Conservation (phyloP, 2,329 filamentous ascomycete genomes). For the Bisporella sp. region DNA sequence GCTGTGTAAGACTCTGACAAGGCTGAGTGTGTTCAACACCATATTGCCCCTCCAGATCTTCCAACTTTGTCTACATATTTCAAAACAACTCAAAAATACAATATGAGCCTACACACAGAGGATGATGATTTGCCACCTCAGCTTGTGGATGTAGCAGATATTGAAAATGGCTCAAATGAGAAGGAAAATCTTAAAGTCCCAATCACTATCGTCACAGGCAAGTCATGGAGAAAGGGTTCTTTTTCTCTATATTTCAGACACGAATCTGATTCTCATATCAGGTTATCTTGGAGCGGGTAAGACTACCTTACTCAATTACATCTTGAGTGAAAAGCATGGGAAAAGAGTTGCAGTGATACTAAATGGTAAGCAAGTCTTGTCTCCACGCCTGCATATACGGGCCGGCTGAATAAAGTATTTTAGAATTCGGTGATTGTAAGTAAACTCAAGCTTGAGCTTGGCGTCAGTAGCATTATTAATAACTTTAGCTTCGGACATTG, state of each 20-base stretch:
- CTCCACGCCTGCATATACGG: not conserved
- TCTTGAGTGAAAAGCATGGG: conserved; percentile 87
- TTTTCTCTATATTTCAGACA: conserved; percentile 1
- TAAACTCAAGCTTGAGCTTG: conserved; percentile 6
- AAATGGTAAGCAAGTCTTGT: conserved; percentile 51
- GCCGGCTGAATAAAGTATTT: not conserved
- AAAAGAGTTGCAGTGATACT: conserved; percentile 98
- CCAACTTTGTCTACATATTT: too few species aligned
- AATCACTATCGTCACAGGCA: conserved; percentile 79
- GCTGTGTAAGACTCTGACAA: too few species aligned
- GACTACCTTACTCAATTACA: conserved; percentile 92
- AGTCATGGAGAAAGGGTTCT: not conserved
- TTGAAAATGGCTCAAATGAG: conserved; percentile 38
- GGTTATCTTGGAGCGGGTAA: conserved; percentile 95
- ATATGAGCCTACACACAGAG: conserved; percentile 23
- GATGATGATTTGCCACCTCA: conserved; percentile 61
- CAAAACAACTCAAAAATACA: too few species aligned
- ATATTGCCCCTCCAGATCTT: too few species aligned
- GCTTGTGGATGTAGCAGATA: conserved; percentile 42
- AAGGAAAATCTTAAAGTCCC: conserved; percentile 59
- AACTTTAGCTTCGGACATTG: conserved; percentile 70
- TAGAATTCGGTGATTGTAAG: conserved; percentile 78
- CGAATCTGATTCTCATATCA: conserved; percentile 28
- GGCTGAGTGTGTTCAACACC: too few species aligned
- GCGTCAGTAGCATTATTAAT: conserved; percentile 1